Base-by-base conservation (phyloP, 768 basidiomycete species). In the Leccinellum rugosiceps region DNA sequence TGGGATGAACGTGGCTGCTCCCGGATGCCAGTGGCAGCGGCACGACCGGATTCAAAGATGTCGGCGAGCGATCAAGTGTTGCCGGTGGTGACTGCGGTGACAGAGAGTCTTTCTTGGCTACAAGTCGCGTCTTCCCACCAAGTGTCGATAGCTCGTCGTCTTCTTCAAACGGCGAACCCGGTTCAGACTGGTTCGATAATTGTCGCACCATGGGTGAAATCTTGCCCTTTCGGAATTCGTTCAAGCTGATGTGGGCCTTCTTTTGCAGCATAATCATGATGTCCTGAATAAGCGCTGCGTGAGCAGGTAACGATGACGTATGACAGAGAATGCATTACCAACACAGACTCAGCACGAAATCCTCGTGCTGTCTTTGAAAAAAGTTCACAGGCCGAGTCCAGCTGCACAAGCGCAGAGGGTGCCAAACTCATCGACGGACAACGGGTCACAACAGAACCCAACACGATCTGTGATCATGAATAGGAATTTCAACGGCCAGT, bases 351-450 rank as follows among this genome's bases (percentile, higher is more conserved):
- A 1, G 87, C 87, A 55, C 79, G 78, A 69, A 88, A 88, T 19
- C 83, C 83, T 19, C 74, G 77, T 10, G 87, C 86, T 19, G 85
- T 81, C 66, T 85, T 86, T n/a, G 83, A 77, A 63, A 89, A 88
- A 30, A 89, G 77, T 55, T 88, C 84, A 62, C 86, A 88, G 6
- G 87, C 87, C 0, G 88, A 88, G 66, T 89, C 86, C 28, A 90
- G 74, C 64, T 90, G 88, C 8, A 82, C 79, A 9, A 90, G 78
- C 4, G 87, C 88, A 23, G 87, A 89, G 17, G 86, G 85, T 21
- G 87, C 88, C 58, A 90, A 71, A 63, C 86, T 87, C 83, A 89
- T 87, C 17, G 88, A 89, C 11, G 88, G 87, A 70, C 87, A 89
- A 51, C 87, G 78, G 17, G 88, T 90, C 11, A 89, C 87, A 34